Percentiles rank a stretch among this genome's conserved stretches.
These are phyloP conservation scores for Kondoa malvinella DNA, from an alignment of 768 basidiomycete genomes.

Conservation along the genomic window DNA sequence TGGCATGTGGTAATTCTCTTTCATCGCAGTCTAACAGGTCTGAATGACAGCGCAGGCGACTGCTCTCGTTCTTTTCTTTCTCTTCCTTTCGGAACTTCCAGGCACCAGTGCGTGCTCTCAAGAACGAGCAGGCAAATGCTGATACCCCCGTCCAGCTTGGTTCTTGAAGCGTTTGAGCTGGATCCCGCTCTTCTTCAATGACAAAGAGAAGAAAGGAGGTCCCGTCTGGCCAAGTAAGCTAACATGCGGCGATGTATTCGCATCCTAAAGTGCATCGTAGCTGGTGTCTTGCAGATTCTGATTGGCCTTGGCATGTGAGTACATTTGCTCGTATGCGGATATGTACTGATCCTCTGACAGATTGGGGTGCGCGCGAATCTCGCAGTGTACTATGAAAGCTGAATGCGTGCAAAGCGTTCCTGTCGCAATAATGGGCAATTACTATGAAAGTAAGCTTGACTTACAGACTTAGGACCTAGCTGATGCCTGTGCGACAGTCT, in stretches of 20 bases:
- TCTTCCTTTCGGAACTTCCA: neutral
- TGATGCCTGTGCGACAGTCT: neutral
- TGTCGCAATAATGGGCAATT: neutral
- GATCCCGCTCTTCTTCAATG: neutral
- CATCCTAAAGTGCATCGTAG: neutral
- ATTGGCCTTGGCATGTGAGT: neutral
- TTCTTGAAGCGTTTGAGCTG: neutral
- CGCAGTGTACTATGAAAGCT: neutral
- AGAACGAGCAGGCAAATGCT: neutral
- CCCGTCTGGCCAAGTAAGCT: neutral
- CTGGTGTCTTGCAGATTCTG: conserved; percentile 2
- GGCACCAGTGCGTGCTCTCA: neutral
- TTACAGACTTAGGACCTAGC: neutral
- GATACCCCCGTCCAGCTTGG: neutral
- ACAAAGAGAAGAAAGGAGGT: neutral
- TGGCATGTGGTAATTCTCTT: neutral
- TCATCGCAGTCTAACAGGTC: neutral
- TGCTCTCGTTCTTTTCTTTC: neutral
- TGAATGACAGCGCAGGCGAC: neutral
- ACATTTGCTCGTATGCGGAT: neutral
- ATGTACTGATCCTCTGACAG: neutral
- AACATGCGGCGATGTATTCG: too few relatives aligned
- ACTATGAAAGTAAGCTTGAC: neutral
- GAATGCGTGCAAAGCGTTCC: neutral
- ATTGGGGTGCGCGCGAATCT: neutral